Evolutionary conservation across 331 rosid species (phyloP), one percentile per base, ranked within the genome.

Genomic region (Rhamnella rubrinervis): DNA sequence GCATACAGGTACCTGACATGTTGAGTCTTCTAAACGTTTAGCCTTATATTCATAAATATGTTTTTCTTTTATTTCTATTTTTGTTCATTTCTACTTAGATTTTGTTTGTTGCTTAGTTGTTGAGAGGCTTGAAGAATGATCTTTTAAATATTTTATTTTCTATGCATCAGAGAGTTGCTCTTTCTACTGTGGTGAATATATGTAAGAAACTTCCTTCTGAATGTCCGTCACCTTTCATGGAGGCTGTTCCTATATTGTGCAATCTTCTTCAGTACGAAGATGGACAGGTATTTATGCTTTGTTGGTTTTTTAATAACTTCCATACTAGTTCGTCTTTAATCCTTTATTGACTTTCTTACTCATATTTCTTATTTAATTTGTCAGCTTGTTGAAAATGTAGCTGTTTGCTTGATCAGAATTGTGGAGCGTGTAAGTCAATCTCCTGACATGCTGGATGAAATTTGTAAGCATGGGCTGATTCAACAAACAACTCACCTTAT

Each of bases 261-360:
- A 95, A 89, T 78, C 99, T 95, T 78, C 96, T 95, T 75, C 90
- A 80, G 65, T 86, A 87, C 21, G 97, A 95, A 86, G 99, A 95
- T 82, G 77, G 84, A 20, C 92, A 95, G 99, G 99, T 92, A 77
- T 57, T 59, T 46, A 59, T 28, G 66, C 20, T 49, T 23, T 67
- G 49, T 77, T 61, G 47, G 44, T 26, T 66, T 49, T 26, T 71
- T 49, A 55, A 55, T 14, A 9, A 26, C 8, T 61, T 73, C 35
- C 7, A 1, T 3, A 31, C 7, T 19, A 50, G 47, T 61, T 60
- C 17, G 26, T 63, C 38, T 73, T 73, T 59, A 37, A 31, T 69
- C 12, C 44, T 65, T 41, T 73, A 60, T 74, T 74, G 73, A 71
- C 65, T 64, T 52, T 79, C 55, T 18, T 20, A 63, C 61, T 38